A percentile compares a stretch with the other conserved stretches of the same genome.
These are phyloP conservation scores for Claviceps sorghi DNA, from an alignment of 2,329 filamentous ascomycete species.

Conservation along the genomic window DNA sequence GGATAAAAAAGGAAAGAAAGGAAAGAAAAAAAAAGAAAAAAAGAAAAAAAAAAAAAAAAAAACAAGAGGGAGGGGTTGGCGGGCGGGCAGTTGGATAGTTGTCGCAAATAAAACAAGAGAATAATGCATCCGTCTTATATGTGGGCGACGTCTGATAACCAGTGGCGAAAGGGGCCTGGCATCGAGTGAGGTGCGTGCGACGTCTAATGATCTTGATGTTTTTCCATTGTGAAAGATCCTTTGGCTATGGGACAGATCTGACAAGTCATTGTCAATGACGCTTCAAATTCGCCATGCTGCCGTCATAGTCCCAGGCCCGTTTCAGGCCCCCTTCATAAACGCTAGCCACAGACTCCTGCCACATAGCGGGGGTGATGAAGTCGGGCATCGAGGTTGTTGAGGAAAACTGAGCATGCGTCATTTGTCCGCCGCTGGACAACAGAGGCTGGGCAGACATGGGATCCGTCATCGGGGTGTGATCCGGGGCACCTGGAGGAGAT, in stretches of 20 bases:
- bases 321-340: slow-evolving; percentile 54
- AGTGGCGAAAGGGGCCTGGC: not conserved
- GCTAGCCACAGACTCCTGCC: slow-evolving; percentile 56
- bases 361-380: slow-evolving; percentile 58
- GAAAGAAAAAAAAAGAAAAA: not conserved
- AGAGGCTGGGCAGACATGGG: slow-evolving; percentile 31
- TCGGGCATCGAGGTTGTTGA: slow-evolving; percentile 36
- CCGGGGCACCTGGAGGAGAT: slow-evolving; percentile 37
- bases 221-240: not conserved
- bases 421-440: slow-evolving; percentile 29
- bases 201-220: not conserved
- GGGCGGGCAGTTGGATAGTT: not conserved
- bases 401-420: slow-evolving; percentile 37
- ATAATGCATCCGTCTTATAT: not conserved
- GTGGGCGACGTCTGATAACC: not conserved
- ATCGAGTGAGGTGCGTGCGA: not conserved
- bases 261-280: slow-evolving; percentile 9
- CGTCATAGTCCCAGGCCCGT: slow-evolving; percentile 44
- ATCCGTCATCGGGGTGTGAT: slow-evolving; percentile 39
- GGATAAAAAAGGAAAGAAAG: not conserved
- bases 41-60: not conserved
- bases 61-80: not conserved
- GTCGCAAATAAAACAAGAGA: too few relatives aligned
- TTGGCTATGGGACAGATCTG: not conserved
- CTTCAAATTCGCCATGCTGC: slow-evolving; percentile 17